Percentiles rank a stretch among this genome's conserved stretches.
These are phyloP conservation scores for Trichoderma cornu-damae DNA, from an alignment of 2,329 filamentous ascomycete species.

Conservation along the genomic window DNA sequence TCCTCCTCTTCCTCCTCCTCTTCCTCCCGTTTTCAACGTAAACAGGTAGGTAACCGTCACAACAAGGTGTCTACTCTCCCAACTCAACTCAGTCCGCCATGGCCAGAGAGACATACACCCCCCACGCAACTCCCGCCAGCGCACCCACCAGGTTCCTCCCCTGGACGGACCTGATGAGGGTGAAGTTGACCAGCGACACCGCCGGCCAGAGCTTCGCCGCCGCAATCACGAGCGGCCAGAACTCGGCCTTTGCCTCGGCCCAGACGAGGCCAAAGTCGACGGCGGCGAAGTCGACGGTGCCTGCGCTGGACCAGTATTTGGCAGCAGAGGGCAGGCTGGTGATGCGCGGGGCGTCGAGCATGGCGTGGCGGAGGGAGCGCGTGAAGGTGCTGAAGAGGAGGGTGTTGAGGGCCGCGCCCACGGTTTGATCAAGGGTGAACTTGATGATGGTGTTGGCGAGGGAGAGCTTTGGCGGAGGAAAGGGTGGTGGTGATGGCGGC, in stretches of 20 bases:
- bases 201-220: slow-evolving; percentile 66
- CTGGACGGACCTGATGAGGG: slow-evolving; percentile 63
- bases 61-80: not conserved
- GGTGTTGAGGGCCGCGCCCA: slow-evolving; percentile 62
- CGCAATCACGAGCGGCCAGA: slow-evolving; percentile 60
- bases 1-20: too few species aligned
- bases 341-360: slow-evolving; percentile 38
- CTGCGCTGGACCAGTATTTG: slow-evolving; percentile 35
- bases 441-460: slow-evolving; percentile 62
- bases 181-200: slow-evolving; percentile 66
- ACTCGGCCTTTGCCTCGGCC: slow-evolving; percentile 47
- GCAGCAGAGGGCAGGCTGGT: slow-evolving; percentile 34
- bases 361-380: slow-evolving; percentile 50
- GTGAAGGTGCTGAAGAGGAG: slow-evolving; percentile 57
- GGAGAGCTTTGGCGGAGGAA: slow-evolving; percentile 39
- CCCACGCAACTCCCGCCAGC: slow-evolving; percentile 67
- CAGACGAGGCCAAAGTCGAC: slow-evolving; percentile 45
- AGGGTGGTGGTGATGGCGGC: not conserved
- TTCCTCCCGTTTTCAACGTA: not conserved
- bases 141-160: slow-evolving; percentile 66
- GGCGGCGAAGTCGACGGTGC: slow-evolving; percentile 40
- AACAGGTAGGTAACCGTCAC: not conserved
- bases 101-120: slow-evolving; percentile 66
- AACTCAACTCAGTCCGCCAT: slow-evolving; percentile 31
- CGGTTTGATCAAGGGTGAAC: slow-evolving; percentile 62